These are phyloP conservation scores for Tremella fuciformis DNA, from an alignment of 768 basidiomycete species.

Conservation along the genomic window DNA sequence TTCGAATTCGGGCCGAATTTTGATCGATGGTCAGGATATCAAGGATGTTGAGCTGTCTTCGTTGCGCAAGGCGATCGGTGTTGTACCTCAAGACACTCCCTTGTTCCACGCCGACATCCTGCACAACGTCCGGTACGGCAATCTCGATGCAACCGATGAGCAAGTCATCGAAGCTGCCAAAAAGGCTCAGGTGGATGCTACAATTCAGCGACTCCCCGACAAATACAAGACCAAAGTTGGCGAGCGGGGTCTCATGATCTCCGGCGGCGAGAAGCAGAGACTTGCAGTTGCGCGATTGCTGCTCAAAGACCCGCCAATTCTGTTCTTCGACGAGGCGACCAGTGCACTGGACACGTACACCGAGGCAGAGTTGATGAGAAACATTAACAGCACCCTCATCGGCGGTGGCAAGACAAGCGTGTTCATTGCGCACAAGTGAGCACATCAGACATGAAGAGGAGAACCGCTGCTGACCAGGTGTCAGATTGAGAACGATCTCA, in stretches of 20 bases:
- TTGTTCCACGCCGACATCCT: slow-evolving; percentile 92
- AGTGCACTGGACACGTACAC: slow-evolving; percentile 94
- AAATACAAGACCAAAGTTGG: slow-evolving; percentile 89
- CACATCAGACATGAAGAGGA: not conserved
- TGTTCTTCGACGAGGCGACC: slow-evolving; percentile 99
- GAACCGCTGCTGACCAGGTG: slow-evolving; percentile 1
- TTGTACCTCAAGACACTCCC: slow-evolving; percentile 97
- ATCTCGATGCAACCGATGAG: slow-evolving; percentile 79
- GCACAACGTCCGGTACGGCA: slow-evolving; percentile 93
- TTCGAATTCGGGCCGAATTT: slow-evolving; percentile 72
- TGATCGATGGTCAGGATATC: slow-evolving; percentile 80
- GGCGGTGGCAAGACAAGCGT: slow-evolving; percentile 84
- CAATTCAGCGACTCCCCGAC: slow-evolving; percentile 75
- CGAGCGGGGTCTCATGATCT: slow-evolving; percentile 95
- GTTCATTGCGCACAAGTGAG: slow-evolving; percentile 89
- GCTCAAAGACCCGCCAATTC: slow-evolving; percentile 88
- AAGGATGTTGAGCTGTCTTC: slow-evolving; percentile 67
- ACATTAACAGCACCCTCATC: slow-evolving; percentile 75
- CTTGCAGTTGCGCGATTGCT: slow-evolving; percentile 89
- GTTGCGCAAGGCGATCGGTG: slow-evolving; percentile 73
- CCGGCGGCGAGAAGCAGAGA: slow-evolving; percentile 96
- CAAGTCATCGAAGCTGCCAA: slow-evolving; percentile 79
- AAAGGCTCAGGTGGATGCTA: slow-evolving; percentile 82
- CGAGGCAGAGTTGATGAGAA: slow-evolving; percentile 90
- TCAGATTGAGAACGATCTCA: slow-evolving; percentile 21